Percentiles rank a stretch among this genome's conserved stretches.
These are phyloP conservation scores for Daldinia grandis DNA, from an alignment of 495 filamentous ascomycete genomes.

Conservation along the genomic window DNA sequence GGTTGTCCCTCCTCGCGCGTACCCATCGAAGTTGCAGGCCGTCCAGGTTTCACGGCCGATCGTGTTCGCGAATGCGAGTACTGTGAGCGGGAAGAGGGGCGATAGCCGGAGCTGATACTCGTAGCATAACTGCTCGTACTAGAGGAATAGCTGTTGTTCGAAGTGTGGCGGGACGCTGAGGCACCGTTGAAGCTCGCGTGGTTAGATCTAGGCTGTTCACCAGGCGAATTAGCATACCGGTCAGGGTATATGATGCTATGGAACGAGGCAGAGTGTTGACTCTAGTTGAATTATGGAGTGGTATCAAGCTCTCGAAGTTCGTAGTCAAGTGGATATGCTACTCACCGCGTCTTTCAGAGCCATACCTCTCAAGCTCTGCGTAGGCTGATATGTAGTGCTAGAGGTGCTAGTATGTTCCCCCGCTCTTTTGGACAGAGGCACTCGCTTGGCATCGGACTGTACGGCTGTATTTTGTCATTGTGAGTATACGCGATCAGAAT, in stretches of 20 bases:
- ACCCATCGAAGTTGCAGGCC: constrained; percentile 70
- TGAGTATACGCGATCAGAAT: constrained; percentile 26
- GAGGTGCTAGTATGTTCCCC: constrained; percentile 56
- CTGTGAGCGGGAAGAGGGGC: constrained; percentile 55
- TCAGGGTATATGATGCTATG: not conserved
- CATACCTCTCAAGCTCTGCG: constrained; percentile 33
- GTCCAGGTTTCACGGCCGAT: constrained; percentile 53
- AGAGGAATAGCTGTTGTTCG: constrained; percentile 59
- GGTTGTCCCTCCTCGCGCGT: constrained; percentile 47
- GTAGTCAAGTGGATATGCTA: not conserved
- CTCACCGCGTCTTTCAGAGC: constrained; percentile 38
- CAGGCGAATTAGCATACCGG: constrained; percentile 15
- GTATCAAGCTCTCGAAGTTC: not conserved
- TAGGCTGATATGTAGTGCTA: constrained; percentile 10
- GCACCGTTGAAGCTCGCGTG: constrained; percentile 25
- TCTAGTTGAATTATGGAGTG: not conserved
- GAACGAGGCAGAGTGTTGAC: not conserved
- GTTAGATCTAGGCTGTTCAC: constrained; percentile 28
- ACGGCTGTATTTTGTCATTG: constrained; percentile 39
- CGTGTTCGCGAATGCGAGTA: constrained; percentile 58
- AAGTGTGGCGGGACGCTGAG: constrained; percentile 58
- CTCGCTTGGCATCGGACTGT: constrained; percentile 65
- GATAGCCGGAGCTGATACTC: constrained; percentile 63
- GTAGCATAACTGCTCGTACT: constrained; percentile 61
- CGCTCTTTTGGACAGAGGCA: constrained; percentile 65